Evolutionary conservation across 768 basidiomycete genomes (phyloP).

Genomic region (Suillus tomentosus): DNA sequence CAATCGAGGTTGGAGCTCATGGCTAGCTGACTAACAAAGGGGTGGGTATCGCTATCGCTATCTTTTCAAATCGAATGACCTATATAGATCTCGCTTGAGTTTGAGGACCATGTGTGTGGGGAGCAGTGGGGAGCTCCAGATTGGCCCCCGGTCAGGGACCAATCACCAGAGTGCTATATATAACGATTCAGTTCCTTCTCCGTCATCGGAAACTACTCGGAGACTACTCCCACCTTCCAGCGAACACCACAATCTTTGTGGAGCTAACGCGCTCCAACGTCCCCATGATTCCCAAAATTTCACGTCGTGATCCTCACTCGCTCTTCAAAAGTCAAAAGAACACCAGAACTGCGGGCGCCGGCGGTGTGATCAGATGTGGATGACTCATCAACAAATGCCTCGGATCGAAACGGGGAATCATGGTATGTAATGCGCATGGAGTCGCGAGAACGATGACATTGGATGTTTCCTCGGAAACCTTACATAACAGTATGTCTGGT

Average conservation of each 20-base stretch:
- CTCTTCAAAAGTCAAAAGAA: background rate
- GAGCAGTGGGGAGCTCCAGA: background rate
- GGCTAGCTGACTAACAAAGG: background rate
- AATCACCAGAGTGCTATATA: background rate
- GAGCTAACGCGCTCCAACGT: background rate
- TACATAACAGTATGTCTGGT: background rate
- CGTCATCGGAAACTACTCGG: background rate
- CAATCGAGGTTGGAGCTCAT: background rate
- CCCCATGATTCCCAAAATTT: background rate
- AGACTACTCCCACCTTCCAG: background rate
- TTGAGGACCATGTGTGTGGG: background rate
- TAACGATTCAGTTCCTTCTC: background rate
- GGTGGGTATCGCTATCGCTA: background rate
- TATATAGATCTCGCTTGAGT: background rate
- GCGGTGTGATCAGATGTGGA: background rate
- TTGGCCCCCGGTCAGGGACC: background rate
- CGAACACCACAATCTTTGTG: background rate
- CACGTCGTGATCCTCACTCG: background rate
- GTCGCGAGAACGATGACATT: background rate
- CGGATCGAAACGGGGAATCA: conserved; percentile 3
- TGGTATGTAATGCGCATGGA: background rate
- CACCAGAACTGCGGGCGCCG: background rate
- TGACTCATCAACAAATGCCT: background rate
- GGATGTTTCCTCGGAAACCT: background rate
- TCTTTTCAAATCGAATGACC: background rate